Evolutionary conservation across 2,329 filamentous ascomycete species (phyloP), one percentile per base, ranked within the genome.

Genomic region (Hypoxylon sp.): DNA sequence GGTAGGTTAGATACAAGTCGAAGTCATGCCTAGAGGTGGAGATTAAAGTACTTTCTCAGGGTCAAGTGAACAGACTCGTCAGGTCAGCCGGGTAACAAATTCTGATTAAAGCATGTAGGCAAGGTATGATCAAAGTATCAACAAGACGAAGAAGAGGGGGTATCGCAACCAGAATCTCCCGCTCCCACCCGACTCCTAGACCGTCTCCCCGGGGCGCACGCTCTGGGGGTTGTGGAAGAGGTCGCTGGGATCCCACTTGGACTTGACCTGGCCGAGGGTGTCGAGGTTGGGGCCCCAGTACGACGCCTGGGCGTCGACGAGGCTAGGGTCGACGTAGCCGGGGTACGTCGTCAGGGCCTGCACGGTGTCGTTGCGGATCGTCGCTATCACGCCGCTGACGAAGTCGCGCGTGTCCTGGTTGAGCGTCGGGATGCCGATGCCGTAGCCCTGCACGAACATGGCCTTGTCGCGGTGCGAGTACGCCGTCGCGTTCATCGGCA

Each of bases 391-490:
- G 4, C 79, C 80, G 13, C 76, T 72, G 33, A 87, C 68, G 50
- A 88, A 87, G 0, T 72, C 64, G 51, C 74, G 78, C 1, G 81
- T 83, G 10, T 72, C 74, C n/a, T 74, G 60, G 1, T 74, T 76
- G 11, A 87, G 67, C 1, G 72, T 72, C 0, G 77, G 73, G 0
- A 84, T 64, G 15, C 81, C 82, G 40, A 88, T 67, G 7, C 78
- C 83, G 66, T 88, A 88, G 0, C 81, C 83, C 67, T 89, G 84
- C 67, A 86, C 81, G 74, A 86, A 87, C 72, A 88, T 81, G 35
- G 88, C 65, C 61, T 84, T 84, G 74, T 89, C 83, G 42, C 87
- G 81, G 66, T 89, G 86, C 0, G 82, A 79, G 66, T 87, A 89
- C 6, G 85, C 81, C 0, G 86, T 88, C 8, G 80, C 81, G 63